Evolutionary conservation across 1,284 basidiomycete species (phyloP).

Genomic region (Microbotryum saponariae): DNA sequence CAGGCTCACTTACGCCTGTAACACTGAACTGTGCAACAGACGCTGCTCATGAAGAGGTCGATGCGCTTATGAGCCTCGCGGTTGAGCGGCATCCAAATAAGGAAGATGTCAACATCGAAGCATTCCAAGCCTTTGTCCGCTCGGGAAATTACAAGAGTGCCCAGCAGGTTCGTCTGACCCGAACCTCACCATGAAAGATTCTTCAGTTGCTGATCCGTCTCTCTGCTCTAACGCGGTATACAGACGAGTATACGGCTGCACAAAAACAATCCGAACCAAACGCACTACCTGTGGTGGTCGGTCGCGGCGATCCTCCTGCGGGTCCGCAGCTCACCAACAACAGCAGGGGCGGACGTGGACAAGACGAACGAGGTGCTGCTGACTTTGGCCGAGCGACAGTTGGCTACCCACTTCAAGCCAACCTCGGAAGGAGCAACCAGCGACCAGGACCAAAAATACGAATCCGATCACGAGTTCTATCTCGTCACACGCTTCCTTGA

Average conservation of each 20-base stretch:
- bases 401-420: slow-evolving; percentile 7
- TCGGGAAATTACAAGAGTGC: slow-evolving; percentile 33
- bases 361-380: slow-evolving; percentile 60
- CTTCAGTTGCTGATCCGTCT: background rate
- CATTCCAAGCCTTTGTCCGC: slow-evolving; percentile 54
- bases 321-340: slow-evolving; percentile 18
- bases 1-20: background rate
- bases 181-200: slow-evolving; percentile 8
- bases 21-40: background rate
- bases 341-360: no score
- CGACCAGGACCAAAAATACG: background rate
- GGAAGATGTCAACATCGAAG: slow-evolving; percentile 70
- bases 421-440: background rate
- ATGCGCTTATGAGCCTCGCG: slow-evolving; percentile 38
- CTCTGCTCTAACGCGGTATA: background rate
- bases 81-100: slow-evolving; percentile 57
- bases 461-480: slow-evolving; percentile 23
- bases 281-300: slow-evolving; percentile 74
- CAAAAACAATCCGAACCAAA: slow-evolving; percentile 68
- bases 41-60: slow-evolving; percentile 27
- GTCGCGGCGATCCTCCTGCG: slow-evolving; percentile 68
- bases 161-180: slow-evolving; percentile 34
- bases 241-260: slow-evolving; percentile 39
- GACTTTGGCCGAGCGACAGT: slow-evolving; percentile 47
- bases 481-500: slow-evolving; percentile 25